Evolutionary conservation across 345 rosid species (phyloP), one percentile per base, ranked within the genome.

Genomic region (Syzygium grande): DNA sequence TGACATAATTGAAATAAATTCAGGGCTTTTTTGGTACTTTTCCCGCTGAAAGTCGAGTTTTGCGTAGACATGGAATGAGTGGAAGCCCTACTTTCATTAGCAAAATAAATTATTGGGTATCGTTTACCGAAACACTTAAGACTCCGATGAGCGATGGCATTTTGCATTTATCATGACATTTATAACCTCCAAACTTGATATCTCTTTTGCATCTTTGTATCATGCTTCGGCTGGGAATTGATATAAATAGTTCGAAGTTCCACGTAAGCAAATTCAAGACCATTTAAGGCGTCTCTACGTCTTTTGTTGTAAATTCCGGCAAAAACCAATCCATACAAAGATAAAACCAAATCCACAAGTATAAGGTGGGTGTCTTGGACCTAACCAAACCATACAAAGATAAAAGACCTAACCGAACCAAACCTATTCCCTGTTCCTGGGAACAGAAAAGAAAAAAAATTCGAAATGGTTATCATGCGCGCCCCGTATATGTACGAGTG

Each of bases 1-100:
- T 14, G 0, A 15, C 2, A 63, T 7, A 63, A 29, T 3, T 29
- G 7, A 0, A 2, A 63, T 5, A 29, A 0, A 0, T 63, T 29
- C 29, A 14, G 4, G 16, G 0, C 1, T 3, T 63, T 61, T 63
- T 14, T 13, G 0, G 22, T n/a, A 14, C n/a, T 61, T 61, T 61
- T n/a, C 0, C 2, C 0, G 2, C 21, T 41, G 2, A 41, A 41
- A 41, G 43, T 2, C 1, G 46, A 19, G 79, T 9, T 25, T 11
- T 73, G 49, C 10, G 80, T 73, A 34, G 41, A 22, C 22, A 73
- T 34, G 49, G 80, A 38, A 73, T 38, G 27, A 73, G 25, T 16
- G 23, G 79, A 22, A 68, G 79, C 6, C 4, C 25, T 9, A 34
- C 49, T 73, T 19, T 34, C 23, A 30, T 68, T 68, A 12, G 11